These are phyloP conservation scores for Eimeria necatrix DNA, from an alignment of 169 alveolate species.

Conservation along the genomic window DNA sequence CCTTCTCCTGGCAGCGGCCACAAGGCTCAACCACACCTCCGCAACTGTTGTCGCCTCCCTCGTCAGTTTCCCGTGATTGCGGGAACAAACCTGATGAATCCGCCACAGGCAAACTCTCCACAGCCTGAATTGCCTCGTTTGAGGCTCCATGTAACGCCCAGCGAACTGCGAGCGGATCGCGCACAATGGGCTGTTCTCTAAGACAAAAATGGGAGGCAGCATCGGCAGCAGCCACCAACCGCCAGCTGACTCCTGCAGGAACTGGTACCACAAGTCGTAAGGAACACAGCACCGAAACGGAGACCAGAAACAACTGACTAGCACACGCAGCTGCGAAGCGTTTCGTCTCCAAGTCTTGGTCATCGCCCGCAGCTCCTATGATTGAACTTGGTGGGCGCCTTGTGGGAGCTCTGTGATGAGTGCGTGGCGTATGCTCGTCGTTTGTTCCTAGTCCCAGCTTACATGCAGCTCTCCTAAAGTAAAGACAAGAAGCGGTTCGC, in stretches of 20 bases:
- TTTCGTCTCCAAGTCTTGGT: background rate
- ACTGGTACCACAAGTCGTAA: slow-evolving; percentile 51
- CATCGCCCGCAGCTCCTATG: background rate
- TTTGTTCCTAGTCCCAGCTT: background rate
- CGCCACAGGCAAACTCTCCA: background rate
- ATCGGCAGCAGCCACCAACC: slow-evolving; percentile 46
- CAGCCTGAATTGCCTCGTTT: background rate
- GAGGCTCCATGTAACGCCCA: slow-evolving; percentile 28
- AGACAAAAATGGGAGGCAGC: slow-evolving; percentile 64
- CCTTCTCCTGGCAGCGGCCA: background rate
- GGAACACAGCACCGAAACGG: slow-evolving; percentile 27
- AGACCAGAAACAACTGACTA: slow-evolving; percentile 58
- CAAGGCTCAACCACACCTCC: background rate
- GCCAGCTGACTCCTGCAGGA: slow-evolving; percentile 64
- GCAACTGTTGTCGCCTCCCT: background rate
- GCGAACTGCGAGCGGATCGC: slow-evolving; percentile 60
- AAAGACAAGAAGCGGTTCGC: background rate
- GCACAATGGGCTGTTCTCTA: slow-evolving; percentile 22
- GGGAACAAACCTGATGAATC: background rate
- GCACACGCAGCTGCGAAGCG: slow-evolving; percentile 35
- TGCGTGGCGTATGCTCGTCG: background rate
- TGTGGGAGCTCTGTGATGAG: no score
- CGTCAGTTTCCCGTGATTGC: no score
- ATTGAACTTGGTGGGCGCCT: no score
- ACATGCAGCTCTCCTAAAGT: background rate